phyloP scores from a whole-genome alignment of 371 early-diverging fungal genomes.

The Phascolomyces articulosus region DNA sequence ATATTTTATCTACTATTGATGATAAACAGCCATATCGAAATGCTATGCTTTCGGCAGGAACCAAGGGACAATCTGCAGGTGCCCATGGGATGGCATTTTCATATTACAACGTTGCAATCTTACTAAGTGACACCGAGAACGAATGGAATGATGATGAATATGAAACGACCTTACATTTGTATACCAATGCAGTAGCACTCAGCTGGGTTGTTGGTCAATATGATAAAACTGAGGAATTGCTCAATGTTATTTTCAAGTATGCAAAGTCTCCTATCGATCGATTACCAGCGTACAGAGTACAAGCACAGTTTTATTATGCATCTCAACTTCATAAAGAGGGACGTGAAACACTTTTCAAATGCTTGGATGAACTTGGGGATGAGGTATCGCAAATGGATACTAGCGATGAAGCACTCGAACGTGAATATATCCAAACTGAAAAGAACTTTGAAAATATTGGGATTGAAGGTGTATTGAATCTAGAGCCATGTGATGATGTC shows the following conservation, averaged over 20 bases:
- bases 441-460: constrained; percentile 19
- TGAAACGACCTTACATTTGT: constrained; percentile 28
- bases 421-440: constrained; percentile 16
- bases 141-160: constrained; percentile 27
- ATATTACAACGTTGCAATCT: constrained; percentile 36
- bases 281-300: constrained; percentile 35
- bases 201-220: constrained; percentile 45
- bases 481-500: constrained; percentile 27
- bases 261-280: constrained; percentile 37
- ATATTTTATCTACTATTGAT: constrained; percentile 18
- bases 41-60: constrained; percentile 36
- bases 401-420: constrained; percentile 21
- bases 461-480: constrained; percentile 15
- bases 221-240: constrained; percentile 27
- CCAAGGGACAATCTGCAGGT: constrained; percentile 36
- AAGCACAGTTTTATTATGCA: constrained; percentile 34
- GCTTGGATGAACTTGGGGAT: constrained; percentile 34
- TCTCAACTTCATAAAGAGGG: constrained; percentile 40
- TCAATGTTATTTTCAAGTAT: constrained; percentile 31
- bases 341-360: constrained; percentile 22
- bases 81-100: constrained; percentile 41
- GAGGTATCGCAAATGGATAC: constrained; percentile 11
- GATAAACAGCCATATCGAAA: constrained; percentile 23
- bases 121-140: constrained; percentile 7
- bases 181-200: constrained; percentile 34